Percentiles rank a stretch among this genome's conserved stretches.
Conservation (phyloP, 1,284 basidiomycete genomes). For the Uromyces viciae-fabae region DNA sequence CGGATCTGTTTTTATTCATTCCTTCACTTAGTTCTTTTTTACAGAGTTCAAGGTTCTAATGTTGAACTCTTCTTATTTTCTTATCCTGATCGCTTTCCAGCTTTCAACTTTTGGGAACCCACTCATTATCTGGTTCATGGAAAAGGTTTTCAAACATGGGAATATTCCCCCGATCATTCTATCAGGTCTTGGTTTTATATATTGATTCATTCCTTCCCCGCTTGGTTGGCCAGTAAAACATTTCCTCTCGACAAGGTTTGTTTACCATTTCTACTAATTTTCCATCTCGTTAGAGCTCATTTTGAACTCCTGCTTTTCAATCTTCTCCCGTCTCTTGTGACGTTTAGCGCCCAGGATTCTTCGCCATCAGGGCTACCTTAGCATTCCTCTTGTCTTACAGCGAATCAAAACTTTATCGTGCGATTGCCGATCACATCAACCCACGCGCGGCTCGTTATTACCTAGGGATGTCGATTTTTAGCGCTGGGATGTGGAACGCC, state of each 20-base stretch:
- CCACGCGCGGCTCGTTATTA: constrained; percentile 85
- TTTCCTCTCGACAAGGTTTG: constrained; percentile 57
- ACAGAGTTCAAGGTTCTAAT: background rate
- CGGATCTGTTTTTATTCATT: background rate
- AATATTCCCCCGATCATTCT: constrained; percentile 81
- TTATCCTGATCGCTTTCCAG: no score
- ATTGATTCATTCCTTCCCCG: constrained; percentile 63
- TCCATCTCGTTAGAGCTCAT: constrained; percentile 48
- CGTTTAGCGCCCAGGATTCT: constrained; percentile 73
- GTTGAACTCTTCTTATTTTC: background rate
- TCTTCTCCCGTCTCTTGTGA: constrained; percentile 26
- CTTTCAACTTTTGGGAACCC: constrained; percentile 99
- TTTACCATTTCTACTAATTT: constrained; percentile 50
- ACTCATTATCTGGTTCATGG: constrained; percentile 81
- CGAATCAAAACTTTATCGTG: constrained; percentile 80
- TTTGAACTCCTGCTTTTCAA: constrained; percentile 51
- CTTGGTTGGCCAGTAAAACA: constrained; percentile 54
- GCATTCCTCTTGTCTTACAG: constrained; percentile 70
- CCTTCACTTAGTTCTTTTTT: background rate
- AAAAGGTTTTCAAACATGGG: constrained; percentile 95
- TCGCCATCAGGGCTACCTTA: constrained; percentile 75
- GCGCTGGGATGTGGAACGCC: constrained; percentile 90
- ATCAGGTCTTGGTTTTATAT: constrained; percentile 94
- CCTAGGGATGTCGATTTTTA: constrained; percentile 76
- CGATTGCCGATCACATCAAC: constrained; percentile 76